A percentile compares a stretch with the other conserved stretches of the same genome.
Evolutionary conservation across 2,329 filamentous ascomycete genomes (phyloP).

Genomic region (Penicillium crustosum): DNA sequence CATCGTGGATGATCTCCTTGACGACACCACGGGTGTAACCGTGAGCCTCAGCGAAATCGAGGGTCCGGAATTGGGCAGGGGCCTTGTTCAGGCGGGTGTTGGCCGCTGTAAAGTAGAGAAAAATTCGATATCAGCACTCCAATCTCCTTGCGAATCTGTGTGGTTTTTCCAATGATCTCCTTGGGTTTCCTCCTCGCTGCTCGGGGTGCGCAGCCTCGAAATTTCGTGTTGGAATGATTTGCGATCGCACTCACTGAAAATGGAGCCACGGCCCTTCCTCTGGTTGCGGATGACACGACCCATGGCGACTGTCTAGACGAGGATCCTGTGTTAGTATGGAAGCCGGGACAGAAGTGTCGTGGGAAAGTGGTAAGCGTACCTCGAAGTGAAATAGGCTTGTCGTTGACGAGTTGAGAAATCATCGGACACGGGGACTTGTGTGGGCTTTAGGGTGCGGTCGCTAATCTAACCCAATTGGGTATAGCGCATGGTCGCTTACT

Average conservation of each 20-base stretch:
- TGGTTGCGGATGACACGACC: constrained; percentile 76
- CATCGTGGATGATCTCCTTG: constrained; percentile 99
- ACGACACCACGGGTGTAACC: constrained; percentile 97
- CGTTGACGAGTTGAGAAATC: constrained; percentile 46
- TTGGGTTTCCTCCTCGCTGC: constrained; percentile 16
- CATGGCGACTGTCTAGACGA: constrained; percentile 50
- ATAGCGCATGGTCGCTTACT: constrained; percentile 31
- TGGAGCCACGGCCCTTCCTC: constrained; percentile 74
- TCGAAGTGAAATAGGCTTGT: constrained; percentile 47
- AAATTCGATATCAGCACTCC: constrained; percentile 37
- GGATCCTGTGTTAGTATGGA: constrained; percentile 38
- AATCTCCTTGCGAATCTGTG: constrained; percentile 13
- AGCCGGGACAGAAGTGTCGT: constrained; percentile 26
- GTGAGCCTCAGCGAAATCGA: constrained; percentile 96
- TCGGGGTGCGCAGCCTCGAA: constrained; percentile 14
- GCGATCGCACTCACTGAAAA: constrained; percentile 66
- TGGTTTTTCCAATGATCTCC: constrained; percentile 8
- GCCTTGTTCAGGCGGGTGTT: constrained; percentile 93
- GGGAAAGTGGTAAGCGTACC: constrained; percentile 41
- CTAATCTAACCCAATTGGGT: constrained; percentile 45
- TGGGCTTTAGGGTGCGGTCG: constrained; percentile 48
- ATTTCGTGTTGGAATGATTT: constrained; percentile 22
- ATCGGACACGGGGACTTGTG: constrained; percentile 40
- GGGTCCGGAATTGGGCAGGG: constrained; percentile 90
- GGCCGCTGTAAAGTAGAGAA: constrained; percentile 56